Evolutionary conservation across 352 stramenopile species (phyloP).

Genomic region (Peronospora belbahrii): DNA sequence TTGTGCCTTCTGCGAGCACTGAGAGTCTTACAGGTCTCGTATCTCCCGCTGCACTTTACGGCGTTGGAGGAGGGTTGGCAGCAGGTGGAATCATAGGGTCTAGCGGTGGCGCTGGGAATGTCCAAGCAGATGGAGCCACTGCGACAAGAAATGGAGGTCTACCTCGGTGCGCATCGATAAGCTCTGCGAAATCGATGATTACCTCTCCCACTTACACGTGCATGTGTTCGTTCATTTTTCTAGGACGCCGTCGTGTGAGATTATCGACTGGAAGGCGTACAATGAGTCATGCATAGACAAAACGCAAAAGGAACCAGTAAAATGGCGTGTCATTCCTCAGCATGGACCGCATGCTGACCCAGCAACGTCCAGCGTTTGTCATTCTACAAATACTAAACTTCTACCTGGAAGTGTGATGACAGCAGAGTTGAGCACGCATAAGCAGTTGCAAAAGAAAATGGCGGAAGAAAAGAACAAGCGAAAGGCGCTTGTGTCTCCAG

Average conservation of each 20-base stretch:
- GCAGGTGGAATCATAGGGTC: conserved; percentile 11
- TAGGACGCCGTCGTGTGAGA: conserved; percentile 58
- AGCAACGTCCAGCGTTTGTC: conserved; percentile 1
- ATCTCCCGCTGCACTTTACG: conserved; percentile 43
- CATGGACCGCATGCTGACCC: conserved; percentile 57
- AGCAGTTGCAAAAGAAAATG: conserved; percentile 41
- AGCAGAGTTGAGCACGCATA: conserved; percentile 26
- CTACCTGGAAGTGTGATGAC: conserved; percentile 11
- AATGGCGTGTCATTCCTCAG: conserved; percentile 78
- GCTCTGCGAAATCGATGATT: background rate
- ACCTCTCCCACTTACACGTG: background rate
- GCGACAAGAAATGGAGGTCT: conserved; percentile 14
- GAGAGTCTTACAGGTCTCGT: conserved; percentile 56
- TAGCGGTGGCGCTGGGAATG: conserved; percentile 8
- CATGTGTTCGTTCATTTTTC: background rate
- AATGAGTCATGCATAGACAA: conserved; percentile 62
- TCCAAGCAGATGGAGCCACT: conserved; percentile 7
- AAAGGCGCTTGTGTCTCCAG: conserved; percentile 71
- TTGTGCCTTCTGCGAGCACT: conserved; percentile 53
- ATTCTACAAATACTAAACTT: conserved; percentile 14
- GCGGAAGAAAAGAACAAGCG: conserved; percentile 75
- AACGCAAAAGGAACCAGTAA: conserved; percentile 42
- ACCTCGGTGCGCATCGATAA: conserved; percentile 21
- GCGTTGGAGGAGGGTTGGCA: conserved; percentile 13
- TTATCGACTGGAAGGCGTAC: conserved; percentile 84